Evolutionary conservation across 345 rosid species (phyloP), one percentile per base, ranked within the genome.

Genomic region (Linum usitatissimum): DNA sequence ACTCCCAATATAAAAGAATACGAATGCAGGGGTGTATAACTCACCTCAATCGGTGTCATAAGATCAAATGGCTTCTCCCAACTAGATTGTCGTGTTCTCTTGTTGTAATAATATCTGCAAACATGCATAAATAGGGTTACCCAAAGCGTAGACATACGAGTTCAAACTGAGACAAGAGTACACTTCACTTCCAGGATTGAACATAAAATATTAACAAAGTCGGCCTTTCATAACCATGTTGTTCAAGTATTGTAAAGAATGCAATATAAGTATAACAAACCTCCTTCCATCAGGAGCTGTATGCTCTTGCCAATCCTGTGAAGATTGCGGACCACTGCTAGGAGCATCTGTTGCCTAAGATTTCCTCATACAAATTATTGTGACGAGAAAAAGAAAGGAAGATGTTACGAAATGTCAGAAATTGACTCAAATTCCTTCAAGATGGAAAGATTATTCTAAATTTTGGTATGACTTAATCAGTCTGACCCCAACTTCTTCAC

Each of bases 41-140:
- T 80, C 70, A 89, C 98, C 98, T 92, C 98, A 60, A 92, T 76
- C 53, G 98, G 86, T 65, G 97, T 84, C 98, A 92, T 92, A 79
- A 92, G 77, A 68, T 92, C 98, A 67, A 75, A 64, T 31, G 98
- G 98, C 78, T 92, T 92, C 73, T 92, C 98, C 98, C 98, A 92
- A 75, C 91, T 85, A 71, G 98, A 92, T 73, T 89, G 95, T 66
- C 83, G 84, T 51, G 97, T 85, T 87, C 66, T 87, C 84, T 83
- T 92, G 79, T 92, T 92, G 76, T 85, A 89, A 76, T 92, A 92
- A 79, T 92, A 92, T 76, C 98, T 92, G 80, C 21, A 68, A 65
- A 71, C 65, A 63, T 13, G 34, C 23, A 59, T 54, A 51, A 38
- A 66, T 61, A 3, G 19, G 34, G 18, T 4, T 60, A 18, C 18